Evolutionary conservation across 345 rosid species (phyloP).

Genomic region (Acer negundo): DNA sequence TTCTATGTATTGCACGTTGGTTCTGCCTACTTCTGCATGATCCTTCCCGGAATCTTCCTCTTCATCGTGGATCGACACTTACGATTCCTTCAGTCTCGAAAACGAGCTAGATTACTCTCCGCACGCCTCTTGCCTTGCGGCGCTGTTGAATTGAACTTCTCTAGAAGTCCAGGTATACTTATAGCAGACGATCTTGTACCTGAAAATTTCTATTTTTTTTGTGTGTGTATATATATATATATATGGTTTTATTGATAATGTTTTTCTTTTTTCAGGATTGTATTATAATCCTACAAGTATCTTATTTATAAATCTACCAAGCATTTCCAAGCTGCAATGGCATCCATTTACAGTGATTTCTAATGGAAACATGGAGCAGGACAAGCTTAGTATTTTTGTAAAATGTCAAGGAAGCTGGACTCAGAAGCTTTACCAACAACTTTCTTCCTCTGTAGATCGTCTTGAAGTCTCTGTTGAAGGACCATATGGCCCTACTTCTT

Average conservation of each 20-base stretch:
- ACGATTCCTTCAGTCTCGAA: slow-evolving; percentile 62
- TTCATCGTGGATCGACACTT: slow-evolving; percentile 63
- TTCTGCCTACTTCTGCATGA: slow-evolving; percentile 42
- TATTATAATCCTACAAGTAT: slow-evolving; percentile 31
- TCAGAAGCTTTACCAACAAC: slow-evolving; percentile 40
- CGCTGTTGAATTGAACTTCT: slow-evolving; percentile 54
- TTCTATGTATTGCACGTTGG: slow-evolving; percentile 75
- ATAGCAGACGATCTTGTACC: too few relatives aligned
- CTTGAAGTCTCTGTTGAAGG: slow-evolving; percentile 72
- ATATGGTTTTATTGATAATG: too few relatives aligned
- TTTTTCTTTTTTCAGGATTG: slow-evolving; percentile 14
- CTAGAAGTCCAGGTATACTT: slow-evolving; percentile 41
- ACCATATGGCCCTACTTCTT: slow-evolving; percentile 68
- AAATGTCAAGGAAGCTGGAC: slow-evolving; percentile 54
- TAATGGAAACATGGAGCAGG: slow-evolving; percentile 37
- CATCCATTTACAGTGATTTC: slow-evolving; percentile 46
- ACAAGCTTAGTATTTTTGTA: slow-evolving; percentile 31
- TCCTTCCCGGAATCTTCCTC: slow-evolving; percentile 70
- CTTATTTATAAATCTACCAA: slow-evolving; percentile 45
- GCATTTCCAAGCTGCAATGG: slow-evolving; percentile 47
- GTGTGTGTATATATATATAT: too few relatives aligned
- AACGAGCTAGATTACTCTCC: slow-evolving; percentile 41
- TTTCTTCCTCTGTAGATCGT: slow-evolving; percentile 44
- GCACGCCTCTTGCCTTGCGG: slow-evolving; percentile 56
- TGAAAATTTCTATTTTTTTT: too few relatives aligned